Conservation (phyloP, 441 rosid genomes). For the Populus hybrid region DNA sequence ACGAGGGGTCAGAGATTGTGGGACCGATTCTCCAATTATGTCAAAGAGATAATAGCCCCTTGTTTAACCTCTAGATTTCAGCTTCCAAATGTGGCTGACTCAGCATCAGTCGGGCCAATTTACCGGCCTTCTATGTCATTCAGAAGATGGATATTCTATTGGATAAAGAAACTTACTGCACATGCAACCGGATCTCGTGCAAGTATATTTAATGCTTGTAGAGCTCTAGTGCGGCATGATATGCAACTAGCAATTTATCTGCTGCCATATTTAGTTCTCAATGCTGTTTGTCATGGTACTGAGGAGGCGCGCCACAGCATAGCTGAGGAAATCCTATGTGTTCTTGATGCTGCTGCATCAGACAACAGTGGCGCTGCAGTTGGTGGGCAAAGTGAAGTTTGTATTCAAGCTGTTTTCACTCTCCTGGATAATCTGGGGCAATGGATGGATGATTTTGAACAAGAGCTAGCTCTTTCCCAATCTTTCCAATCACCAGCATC, state of each 20-base stretch:
- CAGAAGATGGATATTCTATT: conserved; percentile 91
- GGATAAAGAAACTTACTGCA: conserved; percentile 88
- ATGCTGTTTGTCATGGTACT: conserved; percentile 91
- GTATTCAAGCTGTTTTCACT: conserved; percentile 94
- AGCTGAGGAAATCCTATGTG: conserved; percentile 82
- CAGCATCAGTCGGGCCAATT: conserved; percentile 72
- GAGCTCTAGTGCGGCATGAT: conserved; percentile 98
- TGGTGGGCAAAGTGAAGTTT: conserved; percentile 89
- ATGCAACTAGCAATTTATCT: conserved; percentile 92
- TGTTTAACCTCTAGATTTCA: conserved; percentile 97
- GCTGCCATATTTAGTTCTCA: conserved; percentile 90
- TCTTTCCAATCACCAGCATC: conserved; percentile 56
- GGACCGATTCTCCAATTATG: conserved; percentile 92
- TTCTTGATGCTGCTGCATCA: conserved; percentile 89
- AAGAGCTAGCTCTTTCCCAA: conserved; percentile 81
- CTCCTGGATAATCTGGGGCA: conserved; percentile 99
- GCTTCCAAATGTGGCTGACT: conserved; percentile 85
- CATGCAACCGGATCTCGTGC: conserved; percentile 94
- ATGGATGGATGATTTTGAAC: conserved; percentile 96
- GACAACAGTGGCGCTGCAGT: conserved; percentile 66
- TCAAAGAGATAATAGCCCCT: conserved; percentile 97
- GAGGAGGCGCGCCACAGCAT: conserved; percentile 86
- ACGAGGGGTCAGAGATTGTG: conserved; percentile 91
- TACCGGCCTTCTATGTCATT: conserved; percentile 96
- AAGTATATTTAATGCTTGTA: conserved; percentile 86